phyloP scores from a whole-genome alignment of 345 rosid species.

The Limnanthes douglasii region DNA sequence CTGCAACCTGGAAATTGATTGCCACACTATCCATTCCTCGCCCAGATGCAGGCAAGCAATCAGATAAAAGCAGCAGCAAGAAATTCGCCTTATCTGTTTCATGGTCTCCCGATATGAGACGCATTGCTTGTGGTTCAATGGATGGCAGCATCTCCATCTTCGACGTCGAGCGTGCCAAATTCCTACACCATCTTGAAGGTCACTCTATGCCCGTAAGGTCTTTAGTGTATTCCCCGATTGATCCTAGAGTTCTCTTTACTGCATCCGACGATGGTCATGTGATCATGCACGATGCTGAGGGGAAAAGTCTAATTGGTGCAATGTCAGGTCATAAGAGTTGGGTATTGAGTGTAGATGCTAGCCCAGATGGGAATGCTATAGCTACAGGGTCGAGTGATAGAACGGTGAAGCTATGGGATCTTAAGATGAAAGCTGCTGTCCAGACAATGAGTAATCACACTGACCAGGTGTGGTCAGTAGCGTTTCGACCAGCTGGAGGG shows the following conservation, averaged over 20 bases:
- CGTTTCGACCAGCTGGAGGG: slow-evolving; percentile 53
- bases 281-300: slow-evolving; percentile 84
- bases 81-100: slow-evolving; percentile 85
- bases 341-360: slow-evolving; percentile 87
- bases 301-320: slow-evolving; percentile 51
- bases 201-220: slow-evolving; percentile 92
- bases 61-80: slow-evolving; percentile 76
- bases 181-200: slow-evolving; percentile 80
- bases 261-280: slow-evolving; percentile 89
- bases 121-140: slow-evolving; percentile 86
- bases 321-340: slow-evolving; percentile 90
- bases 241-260: slow-evolving; percentile 58
- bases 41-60: slow-evolving; percentile 66
- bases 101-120: slow-evolving; percentile 81
- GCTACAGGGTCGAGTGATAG: slow-evolving; percentile 92
- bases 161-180: slow-evolving; percentile 66
- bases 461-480: slow-evolving; percentile 92
- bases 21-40: slow-evolving; percentile 65
- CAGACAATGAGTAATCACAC: slow-evolving; percentile 88
- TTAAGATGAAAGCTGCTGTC: slow-evolving; percentile 74
- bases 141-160: slow-evolving; percentile 84
- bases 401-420: slow-evolving; percentile 95
- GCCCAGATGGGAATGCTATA: slow-evolving; percentile 79
- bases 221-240: slow-evolving; percentile 67
- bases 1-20: slow-evolving; percentile 72